phyloP scores from a whole-genome alignment of 352 stramenopile genomes.

The Phytophthora lateralis region DNA sequence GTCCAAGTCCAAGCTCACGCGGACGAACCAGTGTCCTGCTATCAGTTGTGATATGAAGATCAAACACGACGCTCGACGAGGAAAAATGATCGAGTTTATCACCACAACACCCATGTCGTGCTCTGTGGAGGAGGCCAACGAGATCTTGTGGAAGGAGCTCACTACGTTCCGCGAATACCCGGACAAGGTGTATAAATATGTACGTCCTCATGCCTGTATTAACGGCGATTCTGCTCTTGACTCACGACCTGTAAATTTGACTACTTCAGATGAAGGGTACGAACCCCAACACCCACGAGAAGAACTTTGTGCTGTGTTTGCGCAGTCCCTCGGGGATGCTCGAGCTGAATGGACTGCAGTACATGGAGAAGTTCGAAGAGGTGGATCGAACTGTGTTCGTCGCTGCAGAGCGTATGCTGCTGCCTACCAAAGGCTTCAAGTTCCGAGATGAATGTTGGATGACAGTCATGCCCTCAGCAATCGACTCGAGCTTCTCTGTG shows the following conservation, averaged over 20 bases:
- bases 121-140: conserved; percentile 11
- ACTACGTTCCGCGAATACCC: conserved; percentile 25
- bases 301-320: conserved; percentile 26
- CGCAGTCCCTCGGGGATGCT: conserved; percentile 18
- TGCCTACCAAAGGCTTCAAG: conserved; percentile 14
- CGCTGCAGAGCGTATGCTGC: conserved; percentile 15
- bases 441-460: conserved; percentile 35
- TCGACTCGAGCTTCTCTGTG: background rate
- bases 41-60: conserved; percentile 31
- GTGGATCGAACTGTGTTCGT: conserved; percentile 21
- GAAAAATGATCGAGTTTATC: conserved; percentile 30
- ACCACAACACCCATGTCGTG: conserved; percentile 33
- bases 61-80: conserved; percentile 18
- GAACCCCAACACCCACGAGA: conserved; percentile 27
- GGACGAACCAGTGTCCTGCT: background rate
- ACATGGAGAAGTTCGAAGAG: conserved; percentile 32
- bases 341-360: conserved; percentile 30
- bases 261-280: conserved; percentile 12
- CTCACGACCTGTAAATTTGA: conserved; percentile 1
- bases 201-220: conserved; percentile 10
- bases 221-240: background rate
- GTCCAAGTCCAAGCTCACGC: background rate
- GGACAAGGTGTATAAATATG: conserved; percentile 31
- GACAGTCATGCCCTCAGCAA: conserved; percentile 10
- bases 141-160: conserved; percentile 33